Evolutionary conservation across 192 early-diverging fungal genomes (phyloP), one percentile per base, ranked within the genome.

Genomic region (Coemansia sp.): DNA sequence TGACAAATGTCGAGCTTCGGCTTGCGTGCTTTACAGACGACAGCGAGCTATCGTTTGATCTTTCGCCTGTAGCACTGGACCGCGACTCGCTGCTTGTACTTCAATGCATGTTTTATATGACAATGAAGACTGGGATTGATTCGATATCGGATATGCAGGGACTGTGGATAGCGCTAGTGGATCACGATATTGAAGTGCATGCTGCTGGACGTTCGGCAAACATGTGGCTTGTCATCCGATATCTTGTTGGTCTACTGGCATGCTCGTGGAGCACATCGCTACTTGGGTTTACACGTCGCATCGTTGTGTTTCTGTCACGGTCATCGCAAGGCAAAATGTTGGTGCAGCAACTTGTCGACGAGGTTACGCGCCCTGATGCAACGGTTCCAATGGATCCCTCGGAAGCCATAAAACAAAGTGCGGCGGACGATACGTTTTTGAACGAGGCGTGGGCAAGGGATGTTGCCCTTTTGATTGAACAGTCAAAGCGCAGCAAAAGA

Each of bases 101-200:
- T 33, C 79, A 65, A 61, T 82, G 79, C 67, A 61, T 82, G 74
- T 61, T 82, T 71, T 76, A 64, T 24, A 39, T 76, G 62, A 82
- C 79, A 0, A 65, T 61, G 33, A 57, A 59, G 27, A 36, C 74
- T 0, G 74, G 59, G 1, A 30, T 46, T 20, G 71, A 64, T 24
- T 57, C 63, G 0, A 53, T 82, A 50, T 11, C 67, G 10, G 59
- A 58, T 20, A 73, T 76, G 64, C 74, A 82, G 39, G 67, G 24
- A 14, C 70, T 76, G 32, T 82, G 79, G 79, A 32, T 74, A 27
- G 70, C 71, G 31, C 54, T 82, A 10, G 74, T 61, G 0, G 69
- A 70, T 51, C 42, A 23, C 5, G 21, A 55, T 27, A 39, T 21
- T 9, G 29, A 10, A 23, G 33, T 33, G 0, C 10, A 5, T 51